Evolutionary conservation across 768 basidiomycete species (phyloP).

Genomic region (Lactifluus pinguis): DNA sequence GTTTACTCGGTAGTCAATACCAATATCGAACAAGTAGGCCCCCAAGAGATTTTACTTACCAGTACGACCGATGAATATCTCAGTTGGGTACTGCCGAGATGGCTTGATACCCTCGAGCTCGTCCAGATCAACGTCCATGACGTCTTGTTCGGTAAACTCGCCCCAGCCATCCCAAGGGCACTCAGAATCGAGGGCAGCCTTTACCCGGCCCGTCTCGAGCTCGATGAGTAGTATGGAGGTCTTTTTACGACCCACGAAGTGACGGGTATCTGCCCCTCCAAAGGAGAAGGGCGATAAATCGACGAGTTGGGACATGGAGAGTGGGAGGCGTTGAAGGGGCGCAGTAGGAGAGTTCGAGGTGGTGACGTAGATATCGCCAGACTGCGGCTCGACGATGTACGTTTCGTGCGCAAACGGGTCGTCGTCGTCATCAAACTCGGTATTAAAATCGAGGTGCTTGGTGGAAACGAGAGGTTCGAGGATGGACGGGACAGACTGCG

Average conservation of each 20-base stretch:
- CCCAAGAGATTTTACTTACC: conserved; percentile 32
- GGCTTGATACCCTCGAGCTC: conserved; percentile 47
- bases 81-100: conserved; percentile 26
- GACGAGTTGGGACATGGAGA: conserved; percentile 89
- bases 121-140: conserved; percentile 43
- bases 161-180: conserved; percentile 70
- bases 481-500: conserved; percentile 33
- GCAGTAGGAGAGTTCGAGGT: conserved; percentile 42
- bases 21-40: conserved; percentile 12
- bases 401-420: conserved; percentile 51
- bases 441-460: conserved; percentile 47
- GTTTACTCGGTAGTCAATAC: not conserved
- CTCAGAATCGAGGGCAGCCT: conserved; percentile 63
- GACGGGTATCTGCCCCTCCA: conserved; percentile 51
- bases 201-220: conserved; percentile 72
- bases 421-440: conserved; percentile 46
- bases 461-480: conserved; percentile 72
- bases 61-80: conserved; percentile 59
- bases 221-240: conserved; percentile 71
- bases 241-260: conserved; percentile 89
- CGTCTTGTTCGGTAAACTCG: conserved; percentile 37
- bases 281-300: conserved; percentile 83
- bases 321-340: conserved; percentile 78
- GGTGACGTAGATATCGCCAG: conserved; percentile 88
- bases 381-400: conserved; percentile 93